Conservation (phyloP, 805 yeast genomes). For the Priceomyces medius region DNA sequence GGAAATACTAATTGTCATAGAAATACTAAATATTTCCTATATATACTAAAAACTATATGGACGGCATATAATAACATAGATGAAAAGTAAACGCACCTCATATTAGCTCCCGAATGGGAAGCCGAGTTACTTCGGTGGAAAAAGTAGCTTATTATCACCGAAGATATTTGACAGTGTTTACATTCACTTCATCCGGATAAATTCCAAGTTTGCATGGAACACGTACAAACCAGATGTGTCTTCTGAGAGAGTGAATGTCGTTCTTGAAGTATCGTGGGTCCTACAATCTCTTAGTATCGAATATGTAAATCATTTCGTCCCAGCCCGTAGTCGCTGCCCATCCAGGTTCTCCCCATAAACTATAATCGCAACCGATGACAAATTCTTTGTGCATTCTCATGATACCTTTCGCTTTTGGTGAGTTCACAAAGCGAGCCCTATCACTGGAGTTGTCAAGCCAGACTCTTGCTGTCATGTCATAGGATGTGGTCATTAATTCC, state of each 20-base stretch:
- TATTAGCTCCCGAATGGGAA: neutral
- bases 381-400: conserved; percentile 81
- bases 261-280: too few species aligned
- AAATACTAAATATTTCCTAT: conserved; percentile 1
- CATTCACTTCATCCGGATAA: too few species aligned
- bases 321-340: conserved; percentile 94
- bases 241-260: too few species aligned
- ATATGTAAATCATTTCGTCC: conserved; percentile 92
- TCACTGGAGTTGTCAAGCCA: conserved; percentile 77
- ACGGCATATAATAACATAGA: neutral
- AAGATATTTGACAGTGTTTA: too few species aligned
- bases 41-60: neutral
- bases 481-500: conserved; percentile 71
- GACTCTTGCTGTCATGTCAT: conserved; percentile 88
- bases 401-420: conserved; percentile 51
- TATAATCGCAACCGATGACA: conserved; percentile 92
- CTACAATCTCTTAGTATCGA: conserved; percentile 62
- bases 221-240: too few species aligned
- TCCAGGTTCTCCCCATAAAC: conserved; percentile 94
- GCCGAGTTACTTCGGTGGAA: too few species aligned
- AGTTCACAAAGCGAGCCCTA: conserved; percentile 46
- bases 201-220: too few species aligned
- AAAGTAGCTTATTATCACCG: too few species aligned
- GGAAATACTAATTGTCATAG: conserved; percentile 4
- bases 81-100: neutral